Conservation (phyloP, 2,329 filamentous ascomycete genomes). For the Aspergillus cejpii region DNA sequence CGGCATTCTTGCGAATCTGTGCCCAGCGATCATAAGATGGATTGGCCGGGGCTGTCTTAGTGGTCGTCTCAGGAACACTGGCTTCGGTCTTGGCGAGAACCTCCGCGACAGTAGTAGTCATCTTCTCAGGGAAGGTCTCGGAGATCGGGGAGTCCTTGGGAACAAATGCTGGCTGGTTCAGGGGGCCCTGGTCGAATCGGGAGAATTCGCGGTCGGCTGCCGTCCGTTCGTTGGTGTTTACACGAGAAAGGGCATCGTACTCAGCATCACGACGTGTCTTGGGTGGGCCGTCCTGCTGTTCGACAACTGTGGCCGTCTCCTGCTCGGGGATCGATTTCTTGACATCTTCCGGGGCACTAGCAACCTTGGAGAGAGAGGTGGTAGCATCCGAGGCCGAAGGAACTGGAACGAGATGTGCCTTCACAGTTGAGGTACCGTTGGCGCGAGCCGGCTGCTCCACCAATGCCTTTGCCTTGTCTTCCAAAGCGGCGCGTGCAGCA, state of each 20-base stretch:
- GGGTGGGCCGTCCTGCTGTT: constrained; percentile 26
- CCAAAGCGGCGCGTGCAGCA: constrained; percentile 39
- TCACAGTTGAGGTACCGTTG: constrained; percentile 25
- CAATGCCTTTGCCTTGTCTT: constrained; percentile 33
- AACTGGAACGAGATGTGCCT: constrained; percentile 31
- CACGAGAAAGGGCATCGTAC: constrained; percentile 53
- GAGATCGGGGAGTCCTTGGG: constrained; percentile 47
- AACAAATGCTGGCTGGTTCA: constrained; percentile 81
- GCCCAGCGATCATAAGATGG: constrained; percentile 79
- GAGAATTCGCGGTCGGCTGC: constrained; percentile 49
- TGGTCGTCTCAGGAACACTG: constrained; percentile 1
- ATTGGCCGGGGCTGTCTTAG: constrained; percentile 5
- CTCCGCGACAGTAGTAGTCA: constrained; percentile 7
- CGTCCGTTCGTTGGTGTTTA: constrained; percentile 48
- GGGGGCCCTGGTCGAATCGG: constrained; percentile 80
- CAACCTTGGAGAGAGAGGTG: constrained; percentile 6
- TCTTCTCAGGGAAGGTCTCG: constrained; percentile 14
- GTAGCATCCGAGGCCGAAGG: constrained; percentile 7
- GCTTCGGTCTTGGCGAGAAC: constrained; percentile 3
- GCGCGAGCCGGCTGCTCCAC: constrained; percentile 23
- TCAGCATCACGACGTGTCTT: constrained; percentile 46
- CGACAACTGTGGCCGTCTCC: constrained; percentile 3
- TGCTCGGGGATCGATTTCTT: constrained; percentile 16
- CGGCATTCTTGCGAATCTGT: constrained; percentile 90
- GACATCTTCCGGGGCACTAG: constrained; percentile 7